These are phyloP conservation scores for Drosera spatulata DNA, from an alignment of 179 eudicot species.

Conservation along the genomic window DNA sequence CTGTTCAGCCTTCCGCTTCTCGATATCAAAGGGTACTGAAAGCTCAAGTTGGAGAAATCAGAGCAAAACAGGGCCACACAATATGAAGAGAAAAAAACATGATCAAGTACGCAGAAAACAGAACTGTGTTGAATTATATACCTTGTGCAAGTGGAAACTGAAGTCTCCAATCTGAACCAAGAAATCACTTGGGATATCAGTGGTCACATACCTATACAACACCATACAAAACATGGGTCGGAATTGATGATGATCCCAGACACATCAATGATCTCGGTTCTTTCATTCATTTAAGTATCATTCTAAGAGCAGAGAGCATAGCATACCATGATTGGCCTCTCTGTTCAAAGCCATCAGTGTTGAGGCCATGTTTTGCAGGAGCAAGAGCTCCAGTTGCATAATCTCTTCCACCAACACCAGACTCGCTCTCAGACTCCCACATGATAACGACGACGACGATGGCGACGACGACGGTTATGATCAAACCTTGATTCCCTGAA, in stretches of 20 bases:
- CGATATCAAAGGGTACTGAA: constrained; percentile 79
- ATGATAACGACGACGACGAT: constrained; percentile 15
- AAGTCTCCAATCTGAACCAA: constrained; percentile 69
- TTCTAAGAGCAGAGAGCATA: too few relatives aligned
- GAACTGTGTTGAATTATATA: constrained; percentile 6
- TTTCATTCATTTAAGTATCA: too few relatives aligned
- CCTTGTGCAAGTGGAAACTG: constrained; percentile 92
- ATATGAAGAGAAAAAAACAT: too few relatives aligned
- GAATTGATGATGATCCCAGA: too few relatives aligned
- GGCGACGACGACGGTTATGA: too few relatives aligned
- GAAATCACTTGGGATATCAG: constrained; percentile 92
- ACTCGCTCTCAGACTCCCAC: constrained; percentile 95
- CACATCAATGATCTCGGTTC: too few relatives aligned
- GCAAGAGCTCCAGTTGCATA: constrained; percentile 51
- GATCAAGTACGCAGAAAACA: too few relatives aligned
- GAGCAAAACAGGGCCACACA: background rate
- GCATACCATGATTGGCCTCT: constrained; percentile 92
- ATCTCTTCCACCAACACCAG: constrained; percentile 45
- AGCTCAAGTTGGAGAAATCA: background rate
- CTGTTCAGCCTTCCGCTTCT: constrained; percentile 84
- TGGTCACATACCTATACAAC: constrained; percentile 65
- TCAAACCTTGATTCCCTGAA: background rate
- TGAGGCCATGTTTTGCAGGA: constrained; percentile 52
- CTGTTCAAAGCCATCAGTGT: constrained; percentile 86
- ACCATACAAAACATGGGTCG: background rate